A percentile compares a stretch with the other conserved stretches of the same genome.
Conservation (phyloP, 129 eudicot genomes). For the Sambucus nigra region DNA sequence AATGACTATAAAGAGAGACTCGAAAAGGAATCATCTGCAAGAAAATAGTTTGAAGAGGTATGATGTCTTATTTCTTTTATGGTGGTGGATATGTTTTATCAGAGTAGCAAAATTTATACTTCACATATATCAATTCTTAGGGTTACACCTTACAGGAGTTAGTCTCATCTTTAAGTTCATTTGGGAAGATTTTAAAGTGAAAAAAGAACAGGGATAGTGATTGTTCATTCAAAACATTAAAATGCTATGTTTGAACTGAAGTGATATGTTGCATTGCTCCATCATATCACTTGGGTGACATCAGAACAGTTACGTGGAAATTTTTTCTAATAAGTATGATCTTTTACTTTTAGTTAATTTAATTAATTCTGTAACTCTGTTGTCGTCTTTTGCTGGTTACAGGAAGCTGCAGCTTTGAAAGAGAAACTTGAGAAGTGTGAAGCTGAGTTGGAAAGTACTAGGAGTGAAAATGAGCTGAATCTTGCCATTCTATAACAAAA, state of each 20-base stretch:
- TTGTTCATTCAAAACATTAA: not conserved
- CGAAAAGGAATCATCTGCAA: conserved; percentile 52
- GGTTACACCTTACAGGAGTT: not conserved
- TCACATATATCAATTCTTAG: not conserved
- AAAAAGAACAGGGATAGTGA: not conserved
- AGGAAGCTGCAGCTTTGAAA: conserved; percentile 42
- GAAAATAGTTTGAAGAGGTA: conserved; percentile 55
- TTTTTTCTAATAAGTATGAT: not conserved
- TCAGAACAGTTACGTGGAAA: no score
- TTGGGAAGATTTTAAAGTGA: not conserved
- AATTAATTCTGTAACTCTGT: no score
- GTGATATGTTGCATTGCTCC: no score
- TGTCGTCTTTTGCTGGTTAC: not conserved
- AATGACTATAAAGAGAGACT: conserved; percentile 70
- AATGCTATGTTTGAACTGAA: not conserved
- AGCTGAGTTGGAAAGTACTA: conserved; percentile 48
- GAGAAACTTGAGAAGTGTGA: conserved; percentile 54
- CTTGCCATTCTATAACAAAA: conserved; percentile 39
- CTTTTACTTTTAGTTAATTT: no score
- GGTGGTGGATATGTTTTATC: not conserved
- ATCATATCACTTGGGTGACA: no score
- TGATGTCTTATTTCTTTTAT: not conserved
- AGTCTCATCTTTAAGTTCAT: not conserved
- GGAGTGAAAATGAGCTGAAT: conserved; percentile 48
- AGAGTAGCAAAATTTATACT: not conserved